phyloP scores from a whole-genome alignment of 306 rosid genomes.

The Casuarina cunninghamiana region DNA sequence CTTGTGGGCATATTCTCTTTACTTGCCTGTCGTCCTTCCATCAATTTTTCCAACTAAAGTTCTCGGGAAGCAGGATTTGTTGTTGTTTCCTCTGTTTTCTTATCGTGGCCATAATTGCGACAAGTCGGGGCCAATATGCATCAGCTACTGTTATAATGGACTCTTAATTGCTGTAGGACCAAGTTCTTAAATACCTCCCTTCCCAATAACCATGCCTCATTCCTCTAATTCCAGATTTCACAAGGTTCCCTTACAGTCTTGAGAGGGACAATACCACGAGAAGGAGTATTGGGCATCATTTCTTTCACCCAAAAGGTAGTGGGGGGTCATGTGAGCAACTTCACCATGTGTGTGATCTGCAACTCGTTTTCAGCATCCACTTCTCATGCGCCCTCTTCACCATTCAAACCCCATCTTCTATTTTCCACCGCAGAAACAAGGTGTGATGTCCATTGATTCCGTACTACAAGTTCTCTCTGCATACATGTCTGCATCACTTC shows the following conservation, averaged over 20 bases:
- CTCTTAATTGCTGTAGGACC: conserved; percentile 22
- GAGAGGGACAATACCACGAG: conserved; percentile 28
- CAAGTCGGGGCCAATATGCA: conserved; percentile 10
- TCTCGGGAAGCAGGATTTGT: neutral
- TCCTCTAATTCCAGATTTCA: neutral
- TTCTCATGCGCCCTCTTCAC: no score
- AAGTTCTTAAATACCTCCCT: conserved; percentile 11
- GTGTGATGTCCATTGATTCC: no score
- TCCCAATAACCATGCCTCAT: neutral
- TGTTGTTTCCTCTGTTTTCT: neutral
- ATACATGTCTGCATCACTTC: no score
- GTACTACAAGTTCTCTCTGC: no score
- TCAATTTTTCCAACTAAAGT: neutral
- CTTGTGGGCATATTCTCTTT: neutral
- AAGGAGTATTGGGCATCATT: neutral
- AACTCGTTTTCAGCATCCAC: neutral
- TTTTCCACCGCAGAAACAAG: no score
- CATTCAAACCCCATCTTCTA: no score
- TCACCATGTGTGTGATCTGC: neutral
- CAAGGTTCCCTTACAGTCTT: conserved; percentile 28
- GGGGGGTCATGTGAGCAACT: neutral
- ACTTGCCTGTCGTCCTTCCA: neutral
- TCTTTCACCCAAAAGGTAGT: neutral
- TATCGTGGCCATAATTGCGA: conserved; percentile 18
- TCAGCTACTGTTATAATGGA: neutral